Conservation (phyloP, 345 rosid species). For the Gossypium stocksii region DNA sequence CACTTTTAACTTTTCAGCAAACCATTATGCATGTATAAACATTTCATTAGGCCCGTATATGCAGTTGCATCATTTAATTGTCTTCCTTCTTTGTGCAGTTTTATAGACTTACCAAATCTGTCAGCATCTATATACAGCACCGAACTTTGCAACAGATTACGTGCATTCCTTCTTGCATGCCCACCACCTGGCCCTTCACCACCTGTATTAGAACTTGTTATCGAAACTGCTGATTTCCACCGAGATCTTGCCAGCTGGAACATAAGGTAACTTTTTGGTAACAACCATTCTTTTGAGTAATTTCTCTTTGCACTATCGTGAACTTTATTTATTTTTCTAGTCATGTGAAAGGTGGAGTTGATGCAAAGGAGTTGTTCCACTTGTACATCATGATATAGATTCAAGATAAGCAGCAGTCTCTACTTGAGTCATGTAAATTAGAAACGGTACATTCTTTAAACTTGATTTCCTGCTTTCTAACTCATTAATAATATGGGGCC, state of each 20-base stretch:
- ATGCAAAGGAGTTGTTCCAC: constrained; percentile 93
- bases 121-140: constrained; percentile 85
- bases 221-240: constrained; percentile 94
- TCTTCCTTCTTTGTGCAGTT: constrained; percentile 50
- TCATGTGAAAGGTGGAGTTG: constrained; percentile 88
- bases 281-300: constrained; percentile 7
- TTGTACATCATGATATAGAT: constrained; percentile 92
- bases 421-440: constrained; percentile 84
- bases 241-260: constrained; percentile 85
- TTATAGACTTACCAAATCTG: constrained; percentile 82
- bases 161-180: constrained; percentile 78
- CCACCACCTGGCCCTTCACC: constrained; percentile 95
- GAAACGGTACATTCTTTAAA: constrained; percentile 62
- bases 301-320: constrained; percentile 3
- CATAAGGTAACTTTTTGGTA: constrained; percentile 46
- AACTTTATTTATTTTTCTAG: constrained; percentile 31
- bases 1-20: not conserved
- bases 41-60: not conserved
- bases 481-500: not conserved
- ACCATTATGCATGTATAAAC: not conserved
- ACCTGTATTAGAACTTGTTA: constrained; percentile 81
- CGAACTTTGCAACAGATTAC: constrained; percentile 82
- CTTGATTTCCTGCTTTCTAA: not conserved
- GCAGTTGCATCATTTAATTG: constrained; percentile 17
- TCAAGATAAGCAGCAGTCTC: constrained; percentile 81